Base-by-base conservation (phyloP, 163 green algal genomes). In the Prototheca stagnorum region DNA sequence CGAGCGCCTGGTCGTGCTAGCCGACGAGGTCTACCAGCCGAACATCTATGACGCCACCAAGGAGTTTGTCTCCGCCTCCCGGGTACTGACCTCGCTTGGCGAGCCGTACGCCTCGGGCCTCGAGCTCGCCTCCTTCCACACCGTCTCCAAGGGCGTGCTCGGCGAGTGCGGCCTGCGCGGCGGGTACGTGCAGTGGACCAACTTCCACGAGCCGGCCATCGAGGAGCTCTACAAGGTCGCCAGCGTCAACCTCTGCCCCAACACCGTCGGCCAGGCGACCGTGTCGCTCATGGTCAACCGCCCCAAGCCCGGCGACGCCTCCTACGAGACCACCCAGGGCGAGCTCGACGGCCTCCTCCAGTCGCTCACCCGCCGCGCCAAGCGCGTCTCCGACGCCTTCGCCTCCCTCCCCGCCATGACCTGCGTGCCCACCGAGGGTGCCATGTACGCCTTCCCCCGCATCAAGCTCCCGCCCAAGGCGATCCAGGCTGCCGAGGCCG, bases 1-100 rank as follows among this genome's bases (percentile, higher is more conserved):
- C 36, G 75, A 95, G 63, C 23, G 41, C n/a, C 27, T 58, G 37
- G 74, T 93, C 51, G 76, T 97, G 41, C 70, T 95, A 68, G 79
- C 81, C 0, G 85, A 96, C 49, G 86, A 95, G 70, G 86, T 95
- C 36, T 95, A 94, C 65, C 86, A 95, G 73, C 49, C 61, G 45
- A 78, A 79, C 48, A 57, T 79, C 36, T 80, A 77, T 53, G 51
- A 65, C 62, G 77, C 89, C 20, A 71, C 92, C 53, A 70, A 74
- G 45, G 79, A 80, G 2, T 96, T 96, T 57, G 48, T 92, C 8
- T 71, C 49, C 26, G 80, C 80, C 40, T 68, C 69, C 47, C 70
- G 72, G 42, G 65, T 90, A 56, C 20, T 73, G 44, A 39, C 53
- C n/a, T 73, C 85, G 37, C 43, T 73, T 50, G 67, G 62, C 16